phyloP scores from a whole-genome alignment of 192 early-diverging fungal species.

The Podila minutissima region DNA sequence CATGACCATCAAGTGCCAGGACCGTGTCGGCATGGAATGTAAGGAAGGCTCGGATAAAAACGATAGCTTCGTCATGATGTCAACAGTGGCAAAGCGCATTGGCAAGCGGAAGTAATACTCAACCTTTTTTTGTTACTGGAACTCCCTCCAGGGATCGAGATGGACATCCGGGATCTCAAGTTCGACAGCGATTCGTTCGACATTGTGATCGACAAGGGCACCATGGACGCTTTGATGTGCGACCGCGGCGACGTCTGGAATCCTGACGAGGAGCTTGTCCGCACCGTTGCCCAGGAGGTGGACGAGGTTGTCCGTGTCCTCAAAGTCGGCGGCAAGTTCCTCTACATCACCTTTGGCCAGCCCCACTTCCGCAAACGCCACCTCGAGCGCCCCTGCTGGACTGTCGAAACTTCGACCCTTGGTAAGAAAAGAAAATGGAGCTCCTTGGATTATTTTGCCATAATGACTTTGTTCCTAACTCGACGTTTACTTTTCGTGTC shows the following conservation, averaged over 20 bases:
- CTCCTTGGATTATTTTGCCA: neutral
- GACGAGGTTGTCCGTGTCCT: slow-evolving; percentile 82
- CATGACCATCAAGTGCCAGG: slow-evolving; percentile 68
- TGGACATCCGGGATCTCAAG: slow-evolving; percentile 81
- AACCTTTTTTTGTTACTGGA: neutral
- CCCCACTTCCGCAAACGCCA: slow-evolving; percentile 88
- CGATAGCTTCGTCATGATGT: too few relatives aligned
- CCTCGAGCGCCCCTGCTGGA: slow-evolving; percentile 73
- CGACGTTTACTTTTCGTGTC: neutral
- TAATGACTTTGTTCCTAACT: neutral
- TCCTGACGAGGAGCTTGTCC: slow-evolving; percentile 75
- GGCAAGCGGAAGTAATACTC: neutral
- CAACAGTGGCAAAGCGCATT: neutral
- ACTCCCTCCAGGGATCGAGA: slow-evolving; percentile 61
- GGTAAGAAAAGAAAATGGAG: neutral
- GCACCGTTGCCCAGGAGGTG: slow-evolving; percentile 74
- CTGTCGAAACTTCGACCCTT: slow-evolving; percentile 70
- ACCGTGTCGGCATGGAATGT: slow-evolving; percentile 67
- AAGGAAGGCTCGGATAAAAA: slow-evolving; percentile 13
- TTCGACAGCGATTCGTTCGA: slow-evolving; percentile 74
- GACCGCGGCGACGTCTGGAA: slow-evolving; percentile 90
- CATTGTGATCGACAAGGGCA: slow-evolving; percentile 88
- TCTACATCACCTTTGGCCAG: slow-evolving; percentile 93
- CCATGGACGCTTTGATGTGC: slow-evolving; percentile 91
- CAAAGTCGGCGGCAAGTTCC: slow-evolving; percentile 78